Conservation (phyloP, 2,329 filamentous ascomycete species). For the Periglandula ipomoeae region DNA sequence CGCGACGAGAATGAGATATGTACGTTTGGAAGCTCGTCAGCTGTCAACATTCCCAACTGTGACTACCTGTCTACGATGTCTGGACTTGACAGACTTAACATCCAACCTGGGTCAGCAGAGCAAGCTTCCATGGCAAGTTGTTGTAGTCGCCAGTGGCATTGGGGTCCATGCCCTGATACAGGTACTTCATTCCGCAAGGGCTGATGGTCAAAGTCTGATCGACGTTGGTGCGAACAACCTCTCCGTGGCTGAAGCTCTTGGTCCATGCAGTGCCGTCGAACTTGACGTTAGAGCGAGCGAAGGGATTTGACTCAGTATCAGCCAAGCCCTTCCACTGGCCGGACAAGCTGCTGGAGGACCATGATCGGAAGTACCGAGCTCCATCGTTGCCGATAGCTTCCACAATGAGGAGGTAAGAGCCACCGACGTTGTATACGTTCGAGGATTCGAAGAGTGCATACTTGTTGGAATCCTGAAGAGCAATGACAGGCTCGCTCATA, state of each 20-base stretch:
- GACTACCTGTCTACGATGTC: no score
- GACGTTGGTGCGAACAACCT: conserved; percentile 44
- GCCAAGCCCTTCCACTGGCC: conserved; percentile 53
- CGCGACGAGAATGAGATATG: no score
- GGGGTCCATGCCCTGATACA: conserved; percentile 49
- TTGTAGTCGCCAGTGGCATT: conserved; percentile 35
- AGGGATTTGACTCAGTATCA: conserved; percentile 45
- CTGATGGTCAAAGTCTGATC: conserved; percentile 57
- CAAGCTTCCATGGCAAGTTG: background rate
- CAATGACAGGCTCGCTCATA: conserved; percentile 43
- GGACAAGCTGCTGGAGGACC: conserved; percentile 46
- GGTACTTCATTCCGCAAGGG: conserved; percentile 53
- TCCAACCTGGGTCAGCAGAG: background rate
- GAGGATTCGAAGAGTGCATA: conserved; percentile 55
- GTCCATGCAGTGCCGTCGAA: conserved; percentile 46
- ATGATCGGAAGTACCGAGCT: conserved; percentile 55
- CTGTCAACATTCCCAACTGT: no score
- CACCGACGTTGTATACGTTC: conserved; percentile 53
- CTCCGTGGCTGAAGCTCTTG: conserved; percentile 58
- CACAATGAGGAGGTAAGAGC: conserved; percentile 59
- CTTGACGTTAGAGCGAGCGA: conserved; percentile 49
- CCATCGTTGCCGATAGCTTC: conserved; percentile 49
- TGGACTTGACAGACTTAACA: background rate
- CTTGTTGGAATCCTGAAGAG: conserved; percentile 43
- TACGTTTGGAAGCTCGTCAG: no score